Conservation (phyloP, 805 yeast genomes). For the Diddensiella transvaalensis region DNA sequence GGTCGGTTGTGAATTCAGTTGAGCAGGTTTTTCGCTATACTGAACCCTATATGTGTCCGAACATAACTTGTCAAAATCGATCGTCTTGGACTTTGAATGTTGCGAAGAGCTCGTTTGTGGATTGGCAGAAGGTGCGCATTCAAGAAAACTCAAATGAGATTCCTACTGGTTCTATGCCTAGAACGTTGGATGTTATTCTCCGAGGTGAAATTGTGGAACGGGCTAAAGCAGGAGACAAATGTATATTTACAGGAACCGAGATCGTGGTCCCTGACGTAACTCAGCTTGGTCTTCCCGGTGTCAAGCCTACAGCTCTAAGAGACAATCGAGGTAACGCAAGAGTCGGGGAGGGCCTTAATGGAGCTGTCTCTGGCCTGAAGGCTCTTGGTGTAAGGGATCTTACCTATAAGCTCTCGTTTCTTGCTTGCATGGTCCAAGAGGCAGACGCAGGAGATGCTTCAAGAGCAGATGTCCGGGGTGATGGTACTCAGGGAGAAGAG, state of each 20-base stretch:
- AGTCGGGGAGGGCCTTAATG: slow-evolving; percentile 62
- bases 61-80: slow-evolving; percentile 83
- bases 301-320: slow-evolving; percentile 77
- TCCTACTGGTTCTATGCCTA: slow-evolving; percentile 98
- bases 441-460: slow-evolving; percentile 37
- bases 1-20: slow-evolving; percentile 78
- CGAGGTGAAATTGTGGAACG: slow-evolving; percentile 93
- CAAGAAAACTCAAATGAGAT: slow-evolving; percentile 96
- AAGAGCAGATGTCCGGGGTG: slow-evolving; percentile 38
- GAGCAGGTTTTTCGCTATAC: slow-evolving; percentile 93
- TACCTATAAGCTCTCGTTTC: slow-evolving; percentile 85
- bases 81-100: slow-evolving; percentile 81
- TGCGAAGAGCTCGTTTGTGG: slow-evolving; percentile 79
- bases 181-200: slow-evolving; percentile 86
- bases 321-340: slow-evolving; percentile 57
- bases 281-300: slow-evolving; percentile 92
- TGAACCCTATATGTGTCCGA: slow-evolving; percentile 90
- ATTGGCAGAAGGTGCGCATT: slow-evolving; percentile 94
- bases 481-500: slow-evolving; percentile 50
- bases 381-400: slow-evolving; percentile 92
- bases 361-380: slow-evolving; percentile 86
- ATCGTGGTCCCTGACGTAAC: slow-evolving; percentile 93
- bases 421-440: slow-evolving; percentile 87
- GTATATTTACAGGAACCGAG: slow-evolving; percentile 90
- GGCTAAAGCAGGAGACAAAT: slow-evolving; percentile 96